Base-by-base conservation (phyloP, 495 filamentous ascomycete genomes). In the Chaetomium tenue region DNA sequence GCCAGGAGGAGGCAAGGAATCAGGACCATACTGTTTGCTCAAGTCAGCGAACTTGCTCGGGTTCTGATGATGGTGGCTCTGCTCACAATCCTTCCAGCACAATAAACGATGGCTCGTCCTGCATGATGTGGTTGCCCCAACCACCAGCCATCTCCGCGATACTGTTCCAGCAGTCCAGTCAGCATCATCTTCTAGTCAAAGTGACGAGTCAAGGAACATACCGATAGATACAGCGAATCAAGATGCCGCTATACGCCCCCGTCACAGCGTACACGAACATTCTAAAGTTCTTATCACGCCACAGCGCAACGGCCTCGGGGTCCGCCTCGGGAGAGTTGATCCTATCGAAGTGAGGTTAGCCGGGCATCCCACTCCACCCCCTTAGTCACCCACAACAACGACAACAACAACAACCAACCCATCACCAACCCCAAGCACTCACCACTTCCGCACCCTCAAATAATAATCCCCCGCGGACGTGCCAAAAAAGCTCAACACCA, bases 151-250 rank as follows among this genome's bases (percentile, higher is more conserved):
- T 87, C 72, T 88, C 85, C 0, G 83, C 83, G 50, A 89, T 84
- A 63, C 83, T 83, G 47, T 68, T 68, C 58, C 18, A 26, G 55
- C 7, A n/a, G 51, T 61, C 50, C 7, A n/a, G 51, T 61, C 50
- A 63, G 9, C 52, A 33, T 59, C 9, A 13, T 20, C 25, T 16
- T 62, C 23, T 60, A 33, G 54, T 22, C 12, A 51, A 3, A 46
- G 52, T 25, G 54, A 20, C 20, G 30, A 33, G 20, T 15, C 48
- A 16, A 12, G 20, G 30, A 16, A 9, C 76, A 60, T 66, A 85
- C 81, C 88, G 85, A 68, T 89, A 89, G 58, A 89, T 83, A 69
- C 88, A 91, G 62, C 87, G 77, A 40, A 86, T 82, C 69, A 90
- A 69, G 40, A 90, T 85, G 9, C 82, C 84, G 16, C 81, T 28